Evolutionary conservation across 371 early-diverging fungal genomes (phyloP).

Genomic region (Mucor sp.): DNA sequence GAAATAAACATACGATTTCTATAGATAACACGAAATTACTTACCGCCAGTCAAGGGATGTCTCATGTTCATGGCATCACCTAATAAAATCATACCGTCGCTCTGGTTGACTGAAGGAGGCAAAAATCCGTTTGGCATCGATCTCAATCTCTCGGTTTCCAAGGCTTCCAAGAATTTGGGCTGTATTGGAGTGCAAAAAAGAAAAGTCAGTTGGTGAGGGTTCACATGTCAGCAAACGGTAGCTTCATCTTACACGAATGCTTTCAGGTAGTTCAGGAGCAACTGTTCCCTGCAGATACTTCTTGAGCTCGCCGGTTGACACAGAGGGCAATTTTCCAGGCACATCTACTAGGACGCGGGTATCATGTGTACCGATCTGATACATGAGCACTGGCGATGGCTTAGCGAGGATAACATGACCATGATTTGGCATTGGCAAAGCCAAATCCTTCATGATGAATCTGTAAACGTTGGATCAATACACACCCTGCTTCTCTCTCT

Average conservation of each 20-base stretch:
- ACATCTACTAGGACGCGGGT: slow-evolving; percentile 93
- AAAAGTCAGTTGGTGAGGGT: background rate
- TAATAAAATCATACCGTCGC: slow-evolving; percentile 75
- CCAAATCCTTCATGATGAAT: slow-evolving; percentile 66
- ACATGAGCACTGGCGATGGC: slow-evolving; percentile 90
- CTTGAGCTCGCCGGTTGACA: slow-evolving; percentile 64
- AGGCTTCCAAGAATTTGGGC: slow-evolving; percentile 61
- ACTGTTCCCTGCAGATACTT: slow-evolving; percentile 63
- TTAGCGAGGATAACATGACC: slow-evolving; percentile 90
- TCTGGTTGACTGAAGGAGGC: slow-evolving; percentile 70
- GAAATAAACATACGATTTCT: background rate
- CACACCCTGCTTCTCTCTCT: too few species aligned
- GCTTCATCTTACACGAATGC: slow-evolving; percentile 42
- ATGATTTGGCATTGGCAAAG: slow-evolving; percentile 81
- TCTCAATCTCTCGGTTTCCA: slow-evolving; percentile 76
- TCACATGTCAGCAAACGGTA: background rate
- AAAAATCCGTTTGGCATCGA: slow-evolving; percentile 91
- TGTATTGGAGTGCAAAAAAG: background rate
- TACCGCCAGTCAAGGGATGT: slow-evolving; percentile 91
- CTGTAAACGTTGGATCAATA: background rate
- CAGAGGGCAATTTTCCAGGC: slow-evolving; percentile 84
- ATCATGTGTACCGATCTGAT: slow-evolving; percentile 88
- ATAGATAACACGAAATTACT: background rate
- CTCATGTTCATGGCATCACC: slow-evolving; percentile 97
- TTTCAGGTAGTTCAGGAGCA: slow-evolving; percentile 71